Conservation (phyloP, 164 flowering plant species). For the Vitis rupestris region DNA sequence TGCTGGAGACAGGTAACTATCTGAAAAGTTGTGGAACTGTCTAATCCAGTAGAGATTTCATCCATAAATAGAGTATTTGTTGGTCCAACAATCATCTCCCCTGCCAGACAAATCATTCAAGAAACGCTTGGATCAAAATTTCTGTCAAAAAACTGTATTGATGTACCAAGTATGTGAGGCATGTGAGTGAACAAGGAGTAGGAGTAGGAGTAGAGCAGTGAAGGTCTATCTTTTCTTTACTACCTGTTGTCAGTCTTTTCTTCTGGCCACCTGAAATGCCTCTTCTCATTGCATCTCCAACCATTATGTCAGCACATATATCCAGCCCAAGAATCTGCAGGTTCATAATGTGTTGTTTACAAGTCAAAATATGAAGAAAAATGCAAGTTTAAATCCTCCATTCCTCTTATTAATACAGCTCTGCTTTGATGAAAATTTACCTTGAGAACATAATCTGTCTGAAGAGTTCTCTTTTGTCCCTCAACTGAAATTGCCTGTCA, state of each 20-base stretch:
- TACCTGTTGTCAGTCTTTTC: constrained; percentile 70
- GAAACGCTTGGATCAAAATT: not conserved
- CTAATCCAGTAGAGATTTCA: constrained; percentile 76
- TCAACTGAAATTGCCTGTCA: constrained; percentile 55
- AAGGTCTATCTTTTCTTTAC: not conserved
- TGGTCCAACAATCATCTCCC: constrained; percentile 79
- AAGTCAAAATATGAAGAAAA: constrained; percentile 1
- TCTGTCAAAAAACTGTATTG: not conserved
- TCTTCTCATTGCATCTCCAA: constrained; percentile 61
- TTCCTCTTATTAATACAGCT: not conserved
- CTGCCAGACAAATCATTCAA: constrained; percentile 24
- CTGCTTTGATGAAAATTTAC: constrained; percentile 21
- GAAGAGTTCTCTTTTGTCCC: constrained; percentile 42
- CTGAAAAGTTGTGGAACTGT: constrained; percentile 76
- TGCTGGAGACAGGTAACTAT: constrained; percentile 57
- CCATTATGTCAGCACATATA: constrained; percentile 50
- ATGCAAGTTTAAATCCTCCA: not conserved
- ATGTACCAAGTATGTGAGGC: too few relatives aligned
- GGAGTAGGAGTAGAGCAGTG: not conserved
- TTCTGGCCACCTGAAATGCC: constrained; percentile 78
- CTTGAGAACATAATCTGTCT: constrained; percentile 61
- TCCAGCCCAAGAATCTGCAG: constrained; percentile 64
- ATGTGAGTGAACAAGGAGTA: not conserved
- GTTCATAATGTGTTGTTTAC: not conserved
- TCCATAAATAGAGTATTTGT: constrained; percentile 70